A percentile compares a stretch with the other conserved stretches of the same genome.
phyloP scores from a whole-genome alignment of 2,329 filamentous ascomycete species.

The Amesomyces nigricolor region DNA sequence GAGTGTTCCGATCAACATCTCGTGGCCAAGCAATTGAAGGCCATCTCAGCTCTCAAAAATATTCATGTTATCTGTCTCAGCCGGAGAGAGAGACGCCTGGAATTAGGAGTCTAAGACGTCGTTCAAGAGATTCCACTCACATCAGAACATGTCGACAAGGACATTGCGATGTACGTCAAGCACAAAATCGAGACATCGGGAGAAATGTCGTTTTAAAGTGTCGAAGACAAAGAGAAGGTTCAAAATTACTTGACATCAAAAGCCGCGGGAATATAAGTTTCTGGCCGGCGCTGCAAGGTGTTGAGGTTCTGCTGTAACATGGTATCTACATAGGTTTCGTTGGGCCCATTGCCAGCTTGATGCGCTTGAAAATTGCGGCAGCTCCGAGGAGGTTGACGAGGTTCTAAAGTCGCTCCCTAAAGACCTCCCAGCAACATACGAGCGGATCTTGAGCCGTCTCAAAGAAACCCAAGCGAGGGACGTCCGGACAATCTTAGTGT shows the following conservation, averaged over 20 bases:
- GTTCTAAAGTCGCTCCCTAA: not conserved
- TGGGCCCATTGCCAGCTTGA: constrained; percentile 1
- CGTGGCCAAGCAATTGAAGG: not conserved
- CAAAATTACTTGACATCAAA: not conserved
- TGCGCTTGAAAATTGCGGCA: not conserved
- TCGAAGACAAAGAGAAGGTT: not conserved
- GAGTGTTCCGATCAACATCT: not conserved
- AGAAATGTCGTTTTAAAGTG: not conserved
- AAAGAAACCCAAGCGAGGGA: not conserved
- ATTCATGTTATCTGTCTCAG: not conserved
- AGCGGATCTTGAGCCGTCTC: not conserved
- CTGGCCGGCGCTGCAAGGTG: too few relatives aligned
- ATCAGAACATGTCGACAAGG: not conserved
- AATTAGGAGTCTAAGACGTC: not conserved
- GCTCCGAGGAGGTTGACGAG: constrained; percentile 1
- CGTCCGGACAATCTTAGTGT: not conserved
- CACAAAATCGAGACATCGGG: not conserved
- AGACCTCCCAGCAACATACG: not conserved
- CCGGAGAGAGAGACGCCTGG: not conserved
- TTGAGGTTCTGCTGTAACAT: too few relatives aligned
- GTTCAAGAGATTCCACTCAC: not conserved
- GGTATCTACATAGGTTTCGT: not conserved
- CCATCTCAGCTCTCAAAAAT: not conserved
- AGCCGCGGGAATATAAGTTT: not conserved
- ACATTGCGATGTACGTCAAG: not conserved